phyloP scores from a whole-genome alignment of 129 eudicot genomes.

The Helichrysum umbraculigerum region DNA sequence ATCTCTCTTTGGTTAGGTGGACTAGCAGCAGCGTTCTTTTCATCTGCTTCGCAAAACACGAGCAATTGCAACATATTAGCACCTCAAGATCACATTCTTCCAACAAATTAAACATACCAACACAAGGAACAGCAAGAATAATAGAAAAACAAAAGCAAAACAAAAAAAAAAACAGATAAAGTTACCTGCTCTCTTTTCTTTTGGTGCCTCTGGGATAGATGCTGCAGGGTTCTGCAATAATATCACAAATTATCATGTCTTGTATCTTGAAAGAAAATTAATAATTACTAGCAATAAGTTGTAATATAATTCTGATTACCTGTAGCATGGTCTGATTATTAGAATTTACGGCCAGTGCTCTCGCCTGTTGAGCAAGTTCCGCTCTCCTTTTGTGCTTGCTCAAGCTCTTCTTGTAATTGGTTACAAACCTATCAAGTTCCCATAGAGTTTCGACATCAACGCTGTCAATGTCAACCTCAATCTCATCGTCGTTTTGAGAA shows the following conservation, averaged over 20 bases:
- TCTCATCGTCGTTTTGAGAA: constrained; percentile 75
- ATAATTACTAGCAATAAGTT: not conserved
- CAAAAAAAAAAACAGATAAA: not conserved
- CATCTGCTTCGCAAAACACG: constrained; percentile 37
- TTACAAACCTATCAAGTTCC: constrained; percentile 97
- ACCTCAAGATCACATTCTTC: not conserved
- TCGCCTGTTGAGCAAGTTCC: constrained; percentile 67
- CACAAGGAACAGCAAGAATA: not conserved
- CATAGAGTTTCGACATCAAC: constrained; percentile 93
- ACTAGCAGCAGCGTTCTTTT: constrained; percentile 36
- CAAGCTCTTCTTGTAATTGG: constrained; percentile 86
- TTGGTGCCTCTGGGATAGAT: constrained; percentile 32
- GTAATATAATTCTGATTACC: not conserved
- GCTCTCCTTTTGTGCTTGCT: constrained; percentile 88
- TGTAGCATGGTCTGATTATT: constrained; percentile 38
- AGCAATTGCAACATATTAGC: constrained; percentile 14
- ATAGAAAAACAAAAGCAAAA: not conserved
- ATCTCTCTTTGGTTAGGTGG: constrained; percentile 53
- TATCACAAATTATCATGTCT: constrained; percentile 12
- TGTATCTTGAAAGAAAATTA: not conserved
- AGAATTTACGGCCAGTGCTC: constrained; percentile 45
- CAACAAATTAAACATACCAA: not conserved
- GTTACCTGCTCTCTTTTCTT: constrained; percentile 56
- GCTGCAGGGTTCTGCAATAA: constrained; percentile 58
- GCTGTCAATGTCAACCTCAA: constrained; percentile 90